These are phyloP conservation scores for Rhododendron vialii DNA, from an alignment of 148 eudicot species.

Conservation along the genomic window DNA sequence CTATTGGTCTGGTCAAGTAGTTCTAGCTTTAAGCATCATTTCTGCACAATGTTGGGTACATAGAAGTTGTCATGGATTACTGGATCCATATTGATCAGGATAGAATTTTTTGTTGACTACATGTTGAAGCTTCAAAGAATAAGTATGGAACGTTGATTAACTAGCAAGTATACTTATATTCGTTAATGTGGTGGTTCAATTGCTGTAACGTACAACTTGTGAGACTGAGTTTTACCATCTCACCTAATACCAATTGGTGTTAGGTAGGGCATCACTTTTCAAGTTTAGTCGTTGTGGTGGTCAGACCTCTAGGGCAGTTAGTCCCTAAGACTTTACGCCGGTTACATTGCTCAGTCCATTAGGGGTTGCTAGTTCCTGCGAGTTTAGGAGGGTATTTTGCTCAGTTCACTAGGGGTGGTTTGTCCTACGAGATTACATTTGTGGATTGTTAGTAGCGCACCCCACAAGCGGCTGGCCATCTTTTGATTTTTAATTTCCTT, in stretches of 20 bases:
- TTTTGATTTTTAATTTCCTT: background rate
- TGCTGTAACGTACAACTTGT: background rate
- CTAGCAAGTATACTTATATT: background rate
- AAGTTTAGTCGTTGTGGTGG: background rate
- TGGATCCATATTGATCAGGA: background rate
- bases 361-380: background rate
- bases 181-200: background rate
- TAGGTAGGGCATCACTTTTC: background rate
- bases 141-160: background rate
- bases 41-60: background rate
- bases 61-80: background rate
- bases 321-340: background rate
- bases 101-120: background rate
- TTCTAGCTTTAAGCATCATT: background rate
- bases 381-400: background rate
- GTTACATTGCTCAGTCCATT: background rate
- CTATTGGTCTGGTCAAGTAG: background rate
- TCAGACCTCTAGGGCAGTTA: background rate
- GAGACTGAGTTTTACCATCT: background rate
- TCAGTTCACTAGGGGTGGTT: background rate
- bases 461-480: background rate
- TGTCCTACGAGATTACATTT: background rate
- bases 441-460: background rate
- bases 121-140: background rate
- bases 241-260: background rate